phyloP scores from a whole-genome alignment of 805 yeast species.

The Maudiozyma saulgeensis region DNA sequence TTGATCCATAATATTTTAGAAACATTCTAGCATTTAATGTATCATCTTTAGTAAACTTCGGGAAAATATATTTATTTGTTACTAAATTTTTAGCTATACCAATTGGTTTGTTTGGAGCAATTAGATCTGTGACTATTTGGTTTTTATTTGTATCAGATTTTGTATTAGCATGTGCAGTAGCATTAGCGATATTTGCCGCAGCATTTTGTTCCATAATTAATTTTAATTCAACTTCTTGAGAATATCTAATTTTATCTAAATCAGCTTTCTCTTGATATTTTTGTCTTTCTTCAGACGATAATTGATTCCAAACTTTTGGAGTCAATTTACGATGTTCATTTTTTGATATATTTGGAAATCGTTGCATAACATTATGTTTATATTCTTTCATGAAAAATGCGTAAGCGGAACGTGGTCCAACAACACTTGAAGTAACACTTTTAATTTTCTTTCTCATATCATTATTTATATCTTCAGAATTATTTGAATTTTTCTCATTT shows the following conservation, averaged over 20 bases:
- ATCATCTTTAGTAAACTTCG: slow-evolving; percentile 34
- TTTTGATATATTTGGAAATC: background rate
- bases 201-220: background rate
- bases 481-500: too few species aligned
- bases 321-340: background rate
- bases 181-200: background rate
- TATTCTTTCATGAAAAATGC: background rate
- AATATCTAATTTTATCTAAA: background rate
- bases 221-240: background rate
- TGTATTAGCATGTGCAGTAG: background rate
- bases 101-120: slow-evolving; percentile 10
- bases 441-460: background rate
- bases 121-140: slow-evolving; percentile 5
- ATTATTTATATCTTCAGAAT: background rate
- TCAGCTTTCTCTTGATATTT: background rate
- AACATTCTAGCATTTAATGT: slow-evolving; percentile 40
- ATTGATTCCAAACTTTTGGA: background rate
- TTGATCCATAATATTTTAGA: slow-evolving; percentile 51
- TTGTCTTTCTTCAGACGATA: background rate
- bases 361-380: background rate
- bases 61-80: slow-evolving; percentile 29
- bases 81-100: slow-evolving; percentile 17
- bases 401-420: background rate
- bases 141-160: background rate
- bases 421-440: background rate